Conservation (phyloP, 257 asterid species). For the Solanum habrochaites region DNA sequence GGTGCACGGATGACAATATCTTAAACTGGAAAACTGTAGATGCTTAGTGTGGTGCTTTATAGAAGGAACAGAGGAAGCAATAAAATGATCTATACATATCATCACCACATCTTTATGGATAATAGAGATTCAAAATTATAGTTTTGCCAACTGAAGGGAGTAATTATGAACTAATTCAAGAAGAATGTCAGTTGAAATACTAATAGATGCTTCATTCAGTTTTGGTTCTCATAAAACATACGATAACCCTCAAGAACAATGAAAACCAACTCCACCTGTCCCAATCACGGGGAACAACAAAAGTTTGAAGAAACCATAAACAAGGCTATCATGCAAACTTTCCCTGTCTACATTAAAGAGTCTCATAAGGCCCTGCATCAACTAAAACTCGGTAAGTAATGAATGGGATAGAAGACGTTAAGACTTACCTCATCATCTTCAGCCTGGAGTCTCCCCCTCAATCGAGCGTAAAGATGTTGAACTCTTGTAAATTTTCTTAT, state of each 20-base stretch:
- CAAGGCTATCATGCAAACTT: slow-evolving; percentile 22
- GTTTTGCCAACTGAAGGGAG: not conserved
- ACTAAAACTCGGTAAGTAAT: not conserved
- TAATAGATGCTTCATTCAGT: not conserved
- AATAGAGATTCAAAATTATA: not conserved
- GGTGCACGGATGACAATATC: slow-evolving; percentile 84
- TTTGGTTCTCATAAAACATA: not conserved
- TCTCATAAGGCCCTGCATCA: not conserved
- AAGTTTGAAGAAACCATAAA: slow-evolving; percentile 32
- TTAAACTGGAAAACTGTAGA: slow-evolving; percentile 46
- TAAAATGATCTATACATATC: not conserved
- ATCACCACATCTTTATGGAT: not conserved
- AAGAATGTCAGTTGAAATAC: not conserved
- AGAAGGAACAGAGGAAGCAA: not conserved
- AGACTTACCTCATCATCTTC: slow-evolving; percentile 79
- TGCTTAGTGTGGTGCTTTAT: not conserved
- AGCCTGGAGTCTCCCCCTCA: slow-evolving; percentile 49
- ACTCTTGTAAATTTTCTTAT: slow-evolving; percentile 72
- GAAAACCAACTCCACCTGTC: not conserved
- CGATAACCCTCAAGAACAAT: not conserved
- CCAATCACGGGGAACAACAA: not conserved
- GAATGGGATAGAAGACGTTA: not conserved
- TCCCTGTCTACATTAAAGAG: not conserved
- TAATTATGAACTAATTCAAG: not conserved
- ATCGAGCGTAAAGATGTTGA: slow-evolving; percentile 89